phyloP scores from a whole-genome alignment of 2,329 filamentous ascomycete species.

The Colletotrichum somersetense region DNA sequence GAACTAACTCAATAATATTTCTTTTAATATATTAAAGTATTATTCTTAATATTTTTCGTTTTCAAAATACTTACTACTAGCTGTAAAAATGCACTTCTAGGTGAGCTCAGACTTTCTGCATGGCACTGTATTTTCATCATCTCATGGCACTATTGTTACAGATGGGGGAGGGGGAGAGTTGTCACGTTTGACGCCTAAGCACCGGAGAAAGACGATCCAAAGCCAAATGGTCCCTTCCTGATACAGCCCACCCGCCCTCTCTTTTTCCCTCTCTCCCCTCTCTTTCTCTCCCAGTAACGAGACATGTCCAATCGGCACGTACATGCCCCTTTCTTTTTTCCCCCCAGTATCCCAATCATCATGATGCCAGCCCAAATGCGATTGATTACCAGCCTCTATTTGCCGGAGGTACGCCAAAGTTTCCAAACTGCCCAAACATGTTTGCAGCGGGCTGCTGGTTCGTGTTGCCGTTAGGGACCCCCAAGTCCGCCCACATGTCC shows the following conservation, averaged over 20 bases:
- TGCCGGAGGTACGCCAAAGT: slow-evolving; percentile 39
- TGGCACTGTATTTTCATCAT: slow-evolving; percentile 38
- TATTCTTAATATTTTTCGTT: no score
- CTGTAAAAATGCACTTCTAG: no score
- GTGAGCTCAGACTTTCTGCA: no score
- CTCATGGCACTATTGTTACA: slow-evolving; percentile 40
- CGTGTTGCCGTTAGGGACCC: slow-evolving; percentile 32
- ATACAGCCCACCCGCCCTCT: background rate
- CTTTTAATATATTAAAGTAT: no score
- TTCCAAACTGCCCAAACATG: slow-evolving; percentile 40
- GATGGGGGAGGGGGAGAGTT: slow-evolving; percentile 36
- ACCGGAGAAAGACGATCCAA: slow-evolving; percentile 15
- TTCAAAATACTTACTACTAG: no score
- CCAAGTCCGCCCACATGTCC: slow-evolving; percentile 57
- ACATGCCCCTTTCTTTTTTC: no score
- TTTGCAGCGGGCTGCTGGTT: slow-evolving; percentile 37
- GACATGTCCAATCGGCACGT: background rate
- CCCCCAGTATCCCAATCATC: background rate
- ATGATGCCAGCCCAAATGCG: slow-evolving; percentile 2
- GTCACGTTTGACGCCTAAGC: slow-evolving; percentile 31
- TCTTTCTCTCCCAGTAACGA: background rate
- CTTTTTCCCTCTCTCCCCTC: background rate
- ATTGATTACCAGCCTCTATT: slow-evolving; percentile 37
- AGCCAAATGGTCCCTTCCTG: slow-evolving; percentile 3
- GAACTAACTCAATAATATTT: no score